Percentiles rank a stretch among this genome's conserved stretches.
phyloP scores from a whole-genome alignment of 169 alveolate genomes.

The Plasmodium chabaudi region DNA sequence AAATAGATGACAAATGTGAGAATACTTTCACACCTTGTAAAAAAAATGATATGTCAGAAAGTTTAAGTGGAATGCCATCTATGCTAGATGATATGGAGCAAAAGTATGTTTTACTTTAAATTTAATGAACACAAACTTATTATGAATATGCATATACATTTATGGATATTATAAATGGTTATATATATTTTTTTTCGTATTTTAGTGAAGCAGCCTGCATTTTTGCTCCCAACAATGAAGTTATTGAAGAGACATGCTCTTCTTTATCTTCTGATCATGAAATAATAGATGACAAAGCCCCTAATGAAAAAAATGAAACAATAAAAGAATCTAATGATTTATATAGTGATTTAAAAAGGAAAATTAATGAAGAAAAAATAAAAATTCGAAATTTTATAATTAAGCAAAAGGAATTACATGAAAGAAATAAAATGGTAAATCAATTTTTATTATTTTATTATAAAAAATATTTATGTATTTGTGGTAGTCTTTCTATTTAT shows the following conservation, averaged over 20 bases:
- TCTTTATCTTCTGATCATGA: conserved; percentile 74
- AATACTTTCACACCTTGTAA: conserved; percentile 5
- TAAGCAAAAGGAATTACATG: conserved; percentile 80
- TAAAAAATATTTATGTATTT: background rate
- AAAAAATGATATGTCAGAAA: conserved; percentile 28
- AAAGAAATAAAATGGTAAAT: conserved; percentile 66
- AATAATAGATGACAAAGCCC: conserved; percentile 39
- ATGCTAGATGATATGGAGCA: conserved; percentile 47
- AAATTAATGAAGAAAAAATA: conserved; percentile 79
- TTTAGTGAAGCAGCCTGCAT: conserved; percentile 70
- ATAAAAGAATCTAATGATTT: conserved; percentile 60
- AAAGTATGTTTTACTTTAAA: conserved; percentile 16
- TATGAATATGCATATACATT: background rate
- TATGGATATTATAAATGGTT: background rate
- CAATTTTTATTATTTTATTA: background rate
- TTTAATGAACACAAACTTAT: background rate
- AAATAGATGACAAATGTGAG: conserved; percentile 19
- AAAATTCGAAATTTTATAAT: conserved; percentile 82
- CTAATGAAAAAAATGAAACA: conserved; percentile 47
- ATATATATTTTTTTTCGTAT: background rate
- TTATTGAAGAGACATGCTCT: conserved; percentile 68
- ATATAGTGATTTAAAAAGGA: conserved; percentile 78
- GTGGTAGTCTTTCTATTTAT: background rate
- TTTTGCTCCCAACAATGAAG: conserved; percentile 72
- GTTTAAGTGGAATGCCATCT: conserved; percentile 25